Conservation (phyloP, 306 rosid genomes). For the Vigna radiata region DNA sequence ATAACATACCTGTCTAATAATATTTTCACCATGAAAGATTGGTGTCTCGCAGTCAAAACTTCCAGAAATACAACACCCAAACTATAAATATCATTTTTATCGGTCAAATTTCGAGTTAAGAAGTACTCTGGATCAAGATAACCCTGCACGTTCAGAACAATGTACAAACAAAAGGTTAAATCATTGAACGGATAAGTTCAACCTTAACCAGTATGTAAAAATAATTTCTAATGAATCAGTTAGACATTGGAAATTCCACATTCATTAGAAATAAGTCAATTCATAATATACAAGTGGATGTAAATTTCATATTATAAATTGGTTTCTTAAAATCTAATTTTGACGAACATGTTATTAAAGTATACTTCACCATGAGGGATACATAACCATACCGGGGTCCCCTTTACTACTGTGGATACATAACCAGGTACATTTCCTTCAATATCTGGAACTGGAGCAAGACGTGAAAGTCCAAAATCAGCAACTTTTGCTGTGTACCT, state of each 20-base stretch:
- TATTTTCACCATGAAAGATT: conserved; percentile 87
- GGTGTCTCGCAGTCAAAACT: conserved; percentile 81
- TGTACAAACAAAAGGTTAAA: conserved; percentile 1
- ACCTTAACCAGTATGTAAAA: neutral
- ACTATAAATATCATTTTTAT: conserved; percentile 55
- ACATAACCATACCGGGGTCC: conserved; percentile 82
- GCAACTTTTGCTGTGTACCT: conserved; percentile 79
- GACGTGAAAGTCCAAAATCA: conserved; percentile 97
- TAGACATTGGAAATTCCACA: no score
- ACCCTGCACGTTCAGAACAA: conserved; percentile 61
- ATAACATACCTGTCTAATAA: conserved; percentile 80
- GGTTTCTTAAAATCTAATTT: no score
- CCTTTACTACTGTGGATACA: conserved; percentile 89
- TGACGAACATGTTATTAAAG: no score
- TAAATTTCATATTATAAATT: no score
- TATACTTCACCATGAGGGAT: no score
- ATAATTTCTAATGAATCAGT: conserved; percentile 1
- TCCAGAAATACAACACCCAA: conserved; percentile 92
- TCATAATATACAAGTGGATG: no score
- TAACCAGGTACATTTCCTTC: conserved; percentile 77
- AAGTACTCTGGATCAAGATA: conserved; percentile 96
- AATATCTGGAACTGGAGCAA: conserved; percentile 84
- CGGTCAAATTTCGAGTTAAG: conserved; percentile 78
- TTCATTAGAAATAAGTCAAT: no score
- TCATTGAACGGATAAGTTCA: neutral